Evolutionary conservation across 805 yeast genomes (phyloP).

Genomic region (Blastobotrys americana): DNA sequence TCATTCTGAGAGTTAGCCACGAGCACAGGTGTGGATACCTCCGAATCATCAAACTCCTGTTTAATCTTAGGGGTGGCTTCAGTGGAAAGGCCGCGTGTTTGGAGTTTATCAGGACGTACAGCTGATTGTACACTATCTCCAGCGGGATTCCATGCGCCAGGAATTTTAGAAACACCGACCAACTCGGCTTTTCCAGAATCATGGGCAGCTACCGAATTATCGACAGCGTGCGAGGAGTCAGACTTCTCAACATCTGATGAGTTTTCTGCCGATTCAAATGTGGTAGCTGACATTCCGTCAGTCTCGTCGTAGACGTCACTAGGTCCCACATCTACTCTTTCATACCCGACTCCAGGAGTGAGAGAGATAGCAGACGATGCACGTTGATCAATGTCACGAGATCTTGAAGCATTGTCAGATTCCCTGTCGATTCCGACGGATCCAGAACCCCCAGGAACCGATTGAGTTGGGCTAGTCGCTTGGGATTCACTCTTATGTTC

Average conservation of each 20-base stretch:
- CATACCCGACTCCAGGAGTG: constrained; percentile 10
- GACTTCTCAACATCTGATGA: background rate
- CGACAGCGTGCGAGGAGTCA: background rate
- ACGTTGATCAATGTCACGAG: too few species aligned
- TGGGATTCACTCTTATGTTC: too few species aligned
- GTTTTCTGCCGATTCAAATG: constrained; percentile 15
- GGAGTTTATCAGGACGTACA: background rate
- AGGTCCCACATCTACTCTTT: constrained; percentile 7
- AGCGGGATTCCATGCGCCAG: background rate
- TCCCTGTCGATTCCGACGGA: too few species aligned
- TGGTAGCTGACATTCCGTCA: constrained; percentile 11
- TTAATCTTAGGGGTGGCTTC: background rate
- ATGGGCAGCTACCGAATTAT: background rate
- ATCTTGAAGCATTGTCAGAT: too few species aligned
- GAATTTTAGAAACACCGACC: background rate
- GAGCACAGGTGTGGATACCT: background rate
- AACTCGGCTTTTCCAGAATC: constrained; percentile 6
- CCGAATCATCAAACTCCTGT: background rate
- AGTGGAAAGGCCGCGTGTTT: background rate
- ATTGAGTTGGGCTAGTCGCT: too few species aligned
- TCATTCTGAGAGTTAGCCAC: background rate
- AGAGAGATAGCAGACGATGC: constrained; percentile 7
- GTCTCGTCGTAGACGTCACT: constrained; percentile 6
- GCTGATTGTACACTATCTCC: background rate
- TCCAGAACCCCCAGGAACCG: too few species aligned